Evolutionary conservation across 495 filamentous ascomycete genomes (phyloP).

Genomic region (Endocarpon pusillum): DNA sequence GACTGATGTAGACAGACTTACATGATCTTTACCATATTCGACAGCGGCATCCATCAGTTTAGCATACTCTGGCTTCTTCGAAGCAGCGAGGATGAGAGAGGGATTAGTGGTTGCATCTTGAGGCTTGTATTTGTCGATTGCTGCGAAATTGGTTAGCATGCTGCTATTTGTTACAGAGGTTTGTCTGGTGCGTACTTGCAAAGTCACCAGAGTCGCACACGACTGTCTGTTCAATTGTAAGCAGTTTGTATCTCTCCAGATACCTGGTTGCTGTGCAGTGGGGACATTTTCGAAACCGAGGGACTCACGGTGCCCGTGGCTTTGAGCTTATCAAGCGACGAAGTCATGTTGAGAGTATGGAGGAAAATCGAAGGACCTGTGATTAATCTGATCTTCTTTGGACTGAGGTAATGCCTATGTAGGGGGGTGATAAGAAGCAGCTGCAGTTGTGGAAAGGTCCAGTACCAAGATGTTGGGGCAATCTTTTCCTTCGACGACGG

Average conservation of each 20-base stretch:
- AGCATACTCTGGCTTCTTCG: slow-evolving; percentile 96
- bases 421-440: too few relatives aligned
- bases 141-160: slow-evolving; percentile 27
- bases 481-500: too few relatives aligned
- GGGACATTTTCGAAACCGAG: too few relatives aligned
- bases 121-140: slow-evolving; percentile 98
- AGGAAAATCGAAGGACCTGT: too few relatives aligned
- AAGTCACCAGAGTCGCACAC: slow-evolving; percentile 95
- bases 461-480: too few relatives aligned
- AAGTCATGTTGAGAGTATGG: slow-evolving; percentile 43
- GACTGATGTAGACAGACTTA: slow-evolving; percentile 18
- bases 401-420: too few relatives aligned
- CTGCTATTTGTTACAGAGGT: slow-evolving; percentile 1
- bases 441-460: too few relatives aligned
- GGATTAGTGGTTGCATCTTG: slow-evolving; percentile 99
- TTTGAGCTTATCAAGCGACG: slow-evolving; percentile 91
- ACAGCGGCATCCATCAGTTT: slow-evolving; percentile 78
- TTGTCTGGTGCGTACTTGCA: slow-evolving; percentile 41
- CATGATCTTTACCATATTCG: slow-evolving; percentile 64
- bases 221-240: slow-evolving; percentile 44
- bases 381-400: too few relatives aligned
- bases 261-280: slow-evolving; percentile 20
- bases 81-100: slow-evolving; percentile 89
- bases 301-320: slow-evolving; percentile 81
- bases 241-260: slow-evolving; percentile 14